phyloP scores from a whole-genome alignment of 2,329 filamentous ascomycete genomes.

The Aspergillus jensenii region DNA sequence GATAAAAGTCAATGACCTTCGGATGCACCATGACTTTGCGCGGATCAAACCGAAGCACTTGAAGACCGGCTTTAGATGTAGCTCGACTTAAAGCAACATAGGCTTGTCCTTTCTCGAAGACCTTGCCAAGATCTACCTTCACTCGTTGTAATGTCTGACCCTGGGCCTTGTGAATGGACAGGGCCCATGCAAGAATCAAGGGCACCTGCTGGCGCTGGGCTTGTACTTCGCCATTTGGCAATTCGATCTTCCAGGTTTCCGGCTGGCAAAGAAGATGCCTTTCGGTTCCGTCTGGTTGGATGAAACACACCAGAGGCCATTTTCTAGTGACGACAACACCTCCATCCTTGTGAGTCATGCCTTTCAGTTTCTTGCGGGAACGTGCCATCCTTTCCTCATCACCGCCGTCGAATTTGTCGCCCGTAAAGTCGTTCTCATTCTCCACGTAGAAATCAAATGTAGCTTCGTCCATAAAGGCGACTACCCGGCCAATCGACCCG shows the following conservation, averaged over 20 bases:
- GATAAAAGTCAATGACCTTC: slow-evolving; percentile 81
- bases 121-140: slow-evolving; percentile 85
- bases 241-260: slow-evolving; percentile 94
- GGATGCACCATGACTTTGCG: slow-evolving; percentile 93
- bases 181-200: slow-evolving; percentile 91
- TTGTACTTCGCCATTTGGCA: slow-evolving; percentile 92
- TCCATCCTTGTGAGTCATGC: slow-evolving; percentile 49
- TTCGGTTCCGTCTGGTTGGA: slow-evolving; percentile 72
- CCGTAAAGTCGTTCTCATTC: slow-evolving; percentile 57
- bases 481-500: slow-evolving; percentile 84
- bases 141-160: slow-evolving; percentile 92
- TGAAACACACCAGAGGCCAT: slow-evolving; percentile 84
- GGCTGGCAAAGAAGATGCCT: slow-evolving; percentile 77
- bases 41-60: slow-evolving; percentile 85
- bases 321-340: slow-evolving; percentile 53
- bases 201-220: slow-evolving; percentile 81
- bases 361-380: slow-evolving; percentile 58
- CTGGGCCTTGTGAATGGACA: slow-evolving; percentile 97
- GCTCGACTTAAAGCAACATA: slow-evolving; percentile 96
- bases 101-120: slow-evolving; percentile 96
- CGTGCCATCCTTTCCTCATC: slow-evolving; percentile 43
- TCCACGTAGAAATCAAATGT: slow-evolving; percentile 60
- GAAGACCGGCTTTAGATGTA: slow-evolving; percentile 79
- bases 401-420: slow-evolving; percentile 48
- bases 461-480: slow-evolving; percentile 72